Evolutionary conservation across 192 early-diverging fungal species (phyloP), one percentile per base, ranked within the genome.

Genomic region (Backusella westeae): DNA sequence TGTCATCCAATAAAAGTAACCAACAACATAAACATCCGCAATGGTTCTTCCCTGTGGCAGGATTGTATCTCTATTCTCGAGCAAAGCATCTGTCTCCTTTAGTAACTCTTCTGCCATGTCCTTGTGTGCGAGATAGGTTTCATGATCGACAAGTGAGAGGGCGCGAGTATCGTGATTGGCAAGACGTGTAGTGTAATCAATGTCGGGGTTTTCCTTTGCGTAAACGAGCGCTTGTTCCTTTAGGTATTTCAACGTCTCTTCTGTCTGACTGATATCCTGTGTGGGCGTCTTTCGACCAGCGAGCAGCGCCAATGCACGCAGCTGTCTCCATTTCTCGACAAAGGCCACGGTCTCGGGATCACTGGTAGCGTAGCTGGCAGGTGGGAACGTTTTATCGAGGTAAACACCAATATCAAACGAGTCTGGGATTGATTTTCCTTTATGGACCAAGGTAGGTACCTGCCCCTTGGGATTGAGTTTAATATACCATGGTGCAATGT

Each of bases 391-490:
- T 12, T 69, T 21, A 69, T 69, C 68, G 21, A 69, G 21, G 26
- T 69, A 38, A 7, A 10, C 34, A 4, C 35, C 68, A 12, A 69
- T 69, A 21, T 39, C 21, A 23, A 69, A 69, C 21, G 68, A 69
- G 21, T 69, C 68, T 21, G 68, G 19, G 21, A 69, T 69, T 1
- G 36, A 0, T 4, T 69, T 69, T 26, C 38, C 68, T 41, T 23
- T 41, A 21, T 69, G 68, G 19, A 75, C 44, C 8, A 67, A 53
- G 35, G 44, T 34, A 17, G 75, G 75, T 29, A 75, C 67, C 49
- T 75, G 75, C 0, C 75, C 75, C 34, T 75, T 75, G 5, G 75
- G 67, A 23, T 75, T 75, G 32, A 75, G 35, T 35, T 68, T 38
- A 44, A 75, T 75, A 38, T 75, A 75, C 23, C 67, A 67, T 15